Base-by-base conservation (phyloP, 2,329 filamentous ascomycete species). In the Fusarium sp. region DNA sequence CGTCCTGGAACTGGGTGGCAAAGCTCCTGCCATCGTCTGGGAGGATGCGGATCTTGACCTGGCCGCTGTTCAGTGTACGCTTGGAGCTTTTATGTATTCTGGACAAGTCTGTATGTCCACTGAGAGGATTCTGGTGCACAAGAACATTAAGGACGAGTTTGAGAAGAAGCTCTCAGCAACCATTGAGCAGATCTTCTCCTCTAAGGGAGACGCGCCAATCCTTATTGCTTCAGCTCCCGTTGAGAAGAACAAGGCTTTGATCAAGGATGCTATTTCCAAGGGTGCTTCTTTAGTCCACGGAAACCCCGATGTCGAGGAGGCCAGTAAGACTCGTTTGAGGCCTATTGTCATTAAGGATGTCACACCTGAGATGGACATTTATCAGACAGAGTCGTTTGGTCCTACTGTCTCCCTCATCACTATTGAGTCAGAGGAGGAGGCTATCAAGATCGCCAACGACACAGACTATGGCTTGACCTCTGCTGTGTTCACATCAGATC, bases 31-130 rank as follows among this genome's bases (percentile, higher is more conserved):
- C 3, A 91, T 97, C 63, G 89, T 97, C 1, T 89, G 92, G 78
- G 90, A 92, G 51, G 94, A 97, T 78, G 93, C 94, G 15, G 87
- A 97, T 74, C 77, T 97, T 40, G 85, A 91, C 31, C 84, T 88
- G 24, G 93, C 94, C 0, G 94, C 92, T 0, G 78, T 84, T 14
- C 86, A 89, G 72, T 92, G 91, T 71, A 88, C 88, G 0, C 77
- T 91, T 2, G 93, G 93, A 5, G 84, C 92, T 0, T 94, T 95
- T 75, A 74, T 93, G 63, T 87, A 95, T 77, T 83, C 84, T 3
- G 94, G 94, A 0, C 94, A 97, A 81, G 89, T 96, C 45, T 97
- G 94, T 84, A 96, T 97, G 93, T 86, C 87, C 18, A 96, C 93
- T 0, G 93, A 97, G 80, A 87, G 90, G 28, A 90, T 96, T 33